phyloP scores from a whole-genome alignment of 2,329 filamentous ascomycete genomes.

The Sporothrix inflata region DNA sequence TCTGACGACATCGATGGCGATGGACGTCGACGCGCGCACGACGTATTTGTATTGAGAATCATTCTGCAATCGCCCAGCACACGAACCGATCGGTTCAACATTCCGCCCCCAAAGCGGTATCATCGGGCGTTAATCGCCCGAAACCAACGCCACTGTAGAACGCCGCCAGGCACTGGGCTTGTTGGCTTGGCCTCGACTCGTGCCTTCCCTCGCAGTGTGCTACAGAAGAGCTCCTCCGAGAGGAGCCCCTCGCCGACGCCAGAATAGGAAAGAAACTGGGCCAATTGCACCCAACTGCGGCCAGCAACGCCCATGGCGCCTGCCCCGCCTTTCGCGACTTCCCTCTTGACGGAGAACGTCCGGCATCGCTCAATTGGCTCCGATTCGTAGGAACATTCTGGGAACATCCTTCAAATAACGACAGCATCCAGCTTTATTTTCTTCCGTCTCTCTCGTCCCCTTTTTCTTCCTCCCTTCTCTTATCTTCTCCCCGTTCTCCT shows the following conservation, averaged over 20 bases:
- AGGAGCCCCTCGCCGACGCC: background rate
- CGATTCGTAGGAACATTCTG: background rate
- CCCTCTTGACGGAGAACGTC: background rate
- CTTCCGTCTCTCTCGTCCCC: background rate
- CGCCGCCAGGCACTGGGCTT: background rate
- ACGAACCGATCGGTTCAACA: background rate
- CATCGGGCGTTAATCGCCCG: slow-evolving; percentile 9
- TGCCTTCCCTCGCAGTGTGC: slow-evolving; percentile 9
- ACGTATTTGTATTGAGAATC: slow-evolving; percentile 6
- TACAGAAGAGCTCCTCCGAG: background rate
- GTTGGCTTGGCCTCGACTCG: background rate
- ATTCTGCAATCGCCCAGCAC: background rate
- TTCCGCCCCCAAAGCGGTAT: background rate
- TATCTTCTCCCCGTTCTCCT: background rate
- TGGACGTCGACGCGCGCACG: no score
- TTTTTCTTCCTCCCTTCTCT: background rate
- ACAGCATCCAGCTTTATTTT: background rate
- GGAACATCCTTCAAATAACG: slow-evolving; percentile 10
- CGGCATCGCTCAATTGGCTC: slow-evolving; percentile 21
- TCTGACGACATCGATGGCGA: background rate
- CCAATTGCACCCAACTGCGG: background rate
- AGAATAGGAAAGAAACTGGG: slow-evolving; percentile 9
- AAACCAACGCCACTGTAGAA: background rate
- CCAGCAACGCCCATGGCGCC: background rate
- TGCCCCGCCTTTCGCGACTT: slow-evolving; percentile 23